Evolutionary conservation across 192 early-diverging fungal species (phyloP).

Genomic region (Coemansia sp.): DNA sequence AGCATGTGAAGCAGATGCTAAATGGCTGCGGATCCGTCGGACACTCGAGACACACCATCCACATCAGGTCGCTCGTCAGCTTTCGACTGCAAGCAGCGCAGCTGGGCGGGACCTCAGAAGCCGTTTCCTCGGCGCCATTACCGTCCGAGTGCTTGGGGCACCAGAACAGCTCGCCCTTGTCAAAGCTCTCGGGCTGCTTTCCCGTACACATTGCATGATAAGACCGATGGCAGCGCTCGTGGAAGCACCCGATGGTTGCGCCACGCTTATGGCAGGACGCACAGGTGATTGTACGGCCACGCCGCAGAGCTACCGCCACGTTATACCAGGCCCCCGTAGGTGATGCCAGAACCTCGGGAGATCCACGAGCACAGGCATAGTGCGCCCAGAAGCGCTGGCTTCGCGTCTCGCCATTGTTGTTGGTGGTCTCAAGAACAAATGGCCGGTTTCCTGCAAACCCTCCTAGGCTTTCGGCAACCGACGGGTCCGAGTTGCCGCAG

Average conservation of each 20-base stretch:
- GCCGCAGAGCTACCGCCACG: conserved; percentile 68
- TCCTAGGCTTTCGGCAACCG: conserved; percentile 2
- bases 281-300: conserved; percentile 74
- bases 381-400: conserved; percentile 78
- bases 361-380: conserved; percentile 74
- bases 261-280: conserved; percentile 72
- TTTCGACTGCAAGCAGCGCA: conserved; percentile 31
- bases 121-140: not conserved
- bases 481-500: conserved; percentile 55
- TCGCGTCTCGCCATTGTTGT: conserved; percentile 52
- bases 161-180: conserved; percentile 83
- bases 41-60: conserved; percentile 48
- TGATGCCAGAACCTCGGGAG: conserved; percentile 77
- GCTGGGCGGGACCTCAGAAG: conserved; percentile 18
- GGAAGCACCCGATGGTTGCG: conserved; percentile 85
- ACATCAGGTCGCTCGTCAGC: conserved; percentile 38
- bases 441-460: conserved; percentile 41
- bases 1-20: conserved; percentile 41
- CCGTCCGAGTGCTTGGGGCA: conserved; percentile 70
- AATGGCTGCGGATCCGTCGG: conserved; percentile 28
- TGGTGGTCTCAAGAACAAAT: conserved; percentile 55
- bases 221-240: conserved; percentile 73
- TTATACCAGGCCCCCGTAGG: conserved; percentile 78
- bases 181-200: conserved; percentile 66
- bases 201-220: conserved; percentile 81